Evolutionary conservation across 805 yeast species (phyloP).

Genomic region (Ogataea polymorpha): DNA sequence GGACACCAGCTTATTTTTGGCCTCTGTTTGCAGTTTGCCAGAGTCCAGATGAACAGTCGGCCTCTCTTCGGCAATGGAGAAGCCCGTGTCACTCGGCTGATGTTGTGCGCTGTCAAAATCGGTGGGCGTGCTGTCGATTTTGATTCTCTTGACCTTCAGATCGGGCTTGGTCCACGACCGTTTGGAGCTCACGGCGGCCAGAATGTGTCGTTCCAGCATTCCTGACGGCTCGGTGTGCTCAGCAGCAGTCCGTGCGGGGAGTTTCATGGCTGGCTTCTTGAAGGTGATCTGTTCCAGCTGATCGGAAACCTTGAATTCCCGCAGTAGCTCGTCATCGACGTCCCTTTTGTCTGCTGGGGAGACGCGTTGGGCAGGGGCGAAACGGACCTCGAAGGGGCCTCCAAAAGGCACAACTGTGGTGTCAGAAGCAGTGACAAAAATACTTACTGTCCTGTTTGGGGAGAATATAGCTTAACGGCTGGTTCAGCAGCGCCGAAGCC

Average conservation of each 20-base stretch:
- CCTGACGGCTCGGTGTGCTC: not conserved
- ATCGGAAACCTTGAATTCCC: constrained; percentile 19
- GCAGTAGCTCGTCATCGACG: constrained; percentile 29
- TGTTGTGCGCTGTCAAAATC: constrained; percentile 4
- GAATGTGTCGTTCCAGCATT: constrained; percentile 15
- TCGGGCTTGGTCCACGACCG: constrained; percentile 25
- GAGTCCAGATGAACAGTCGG: constrained; percentile 1
- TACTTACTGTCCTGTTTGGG: constrained; percentile 40
- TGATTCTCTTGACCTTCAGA: constrained; percentile 29
- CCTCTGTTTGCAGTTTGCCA: not conserved
- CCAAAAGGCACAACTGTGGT: constrained; percentile 24
- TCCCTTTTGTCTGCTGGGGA: not conserved
- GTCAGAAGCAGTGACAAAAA: not conserved
- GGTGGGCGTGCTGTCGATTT: constrained; percentile 14
- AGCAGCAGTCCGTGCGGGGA: not conserved
- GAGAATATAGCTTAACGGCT: constrained; percentile 36
- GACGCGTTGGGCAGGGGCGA: constrained; percentile 9
- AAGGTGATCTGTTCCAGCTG: constrained; percentile 29
- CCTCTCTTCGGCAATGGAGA: not conserved
- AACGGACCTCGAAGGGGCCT: constrained; percentile 25
- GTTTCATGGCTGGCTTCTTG: constrained; percentile 32
- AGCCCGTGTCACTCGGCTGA: not conserved
- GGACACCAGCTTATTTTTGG: constrained; percentile 2
- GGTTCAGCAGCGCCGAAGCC: constrained; percentile 22
- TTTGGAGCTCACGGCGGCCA: constrained; percentile 14